Evolutionary conservation across 305 asterid species (phyloP).

Genomic region (Fraxinus angustifolia): DNA sequence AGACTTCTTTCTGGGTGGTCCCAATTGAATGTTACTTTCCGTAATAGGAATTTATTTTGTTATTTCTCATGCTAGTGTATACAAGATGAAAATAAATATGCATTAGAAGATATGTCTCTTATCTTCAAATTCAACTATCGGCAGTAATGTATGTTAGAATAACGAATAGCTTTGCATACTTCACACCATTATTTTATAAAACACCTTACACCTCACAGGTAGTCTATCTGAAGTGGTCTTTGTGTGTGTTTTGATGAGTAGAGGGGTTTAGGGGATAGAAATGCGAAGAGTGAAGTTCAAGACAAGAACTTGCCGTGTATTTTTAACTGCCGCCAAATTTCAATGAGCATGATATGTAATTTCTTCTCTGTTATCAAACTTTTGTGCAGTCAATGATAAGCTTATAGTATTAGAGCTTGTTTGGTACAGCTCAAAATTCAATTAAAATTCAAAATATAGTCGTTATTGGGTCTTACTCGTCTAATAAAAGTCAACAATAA

Average conservation of each 20-base stretch:
- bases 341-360: neutral
- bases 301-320: neutral
- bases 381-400: neutral
- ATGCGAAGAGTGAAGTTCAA: neutral
- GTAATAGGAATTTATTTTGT: neutral
- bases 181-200: neutral
- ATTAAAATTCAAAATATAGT: no score
- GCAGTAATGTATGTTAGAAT: constrained; percentile 8
- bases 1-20: neutral
- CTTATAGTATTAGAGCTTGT: neutral
- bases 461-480: no score
- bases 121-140: neutral
- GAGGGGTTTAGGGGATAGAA: constrained; percentile 12
- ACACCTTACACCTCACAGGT: neutral
- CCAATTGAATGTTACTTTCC: neutral
- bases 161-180: neutral
- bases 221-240: neutral
- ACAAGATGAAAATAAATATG: neutral
- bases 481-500: no score
- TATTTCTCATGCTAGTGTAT: neutral
- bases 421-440: no score
- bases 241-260: constrained; percentile 1
- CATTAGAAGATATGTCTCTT: neutral
- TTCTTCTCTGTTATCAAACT: constrained; percentile 7
- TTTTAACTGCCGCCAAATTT: neutral